Conservation (phyloP, 164 flowering plant species). For the grape (Vitis vinifera) region ASM3070453v1 NC_081820.1:20845501-20846000, state of each 20-base stretch:
- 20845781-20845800: neutral
- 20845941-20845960: slow-evolving; percentile 51
- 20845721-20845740: slow-evolving; percentile 4
- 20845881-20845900: slow-evolving; percentile 36
- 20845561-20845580: neutral
- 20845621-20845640: slow-evolving; percentile 28
- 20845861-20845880: slow-evolving; percentile 26
- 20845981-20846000: slow-evolving; percentile 56
- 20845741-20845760: slow-evolving; percentile 38
- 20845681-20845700: neutral
- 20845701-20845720: slow-evolving; percentile 1
- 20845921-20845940: slow-evolving; percentile 37
- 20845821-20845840: slow-evolving; percentile 37
- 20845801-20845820: slow-evolving; percentile 33
- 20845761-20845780: slow-evolving; percentile 4
- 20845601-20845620: slow-evolving; percentile 45
- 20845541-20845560: neutral
- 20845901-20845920: slow-evolving; percentile 57
- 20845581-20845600: slow-evolving; percentile 32
- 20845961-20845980: slow-evolving; percentile 47
- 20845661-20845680: slow-evolving; percentile 1
- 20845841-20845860: slow-evolving; percentile 51
- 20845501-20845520: no score
- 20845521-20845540: no score
- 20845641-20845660: slow-evolving; percentile 7